phyloP scores from a whole-genome alignment of 2,329 filamentous ascomycete genomes.

The Fusarium camptoceras region DNA sequence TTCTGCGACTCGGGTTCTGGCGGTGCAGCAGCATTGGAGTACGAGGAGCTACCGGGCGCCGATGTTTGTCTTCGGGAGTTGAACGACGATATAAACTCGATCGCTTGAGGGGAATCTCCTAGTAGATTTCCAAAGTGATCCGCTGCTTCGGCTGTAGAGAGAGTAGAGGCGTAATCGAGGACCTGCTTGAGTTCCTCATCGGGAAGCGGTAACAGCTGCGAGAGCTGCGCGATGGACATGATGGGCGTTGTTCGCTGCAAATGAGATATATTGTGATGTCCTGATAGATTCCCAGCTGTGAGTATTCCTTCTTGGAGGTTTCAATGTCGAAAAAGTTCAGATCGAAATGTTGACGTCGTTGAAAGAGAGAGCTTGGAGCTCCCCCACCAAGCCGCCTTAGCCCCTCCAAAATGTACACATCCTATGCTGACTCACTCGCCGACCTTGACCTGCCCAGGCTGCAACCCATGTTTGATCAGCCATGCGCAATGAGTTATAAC shows the following conservation, averaged over 20 bases:
- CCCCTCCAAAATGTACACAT: constrained; percentile 31
- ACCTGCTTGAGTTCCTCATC: constrained; percentile 87
- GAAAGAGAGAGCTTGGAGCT: constrained; percentile 37
- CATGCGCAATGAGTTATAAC: background rate
- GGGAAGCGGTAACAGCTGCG: constrained; percentile 84
- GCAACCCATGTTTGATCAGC: background rate
- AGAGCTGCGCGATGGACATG: constrained; percentile 76
- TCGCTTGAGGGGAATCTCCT: constrained; percentile 81
- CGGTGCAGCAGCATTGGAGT: constrained; percentile 42
- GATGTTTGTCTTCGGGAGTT: constrained; percentile 72
- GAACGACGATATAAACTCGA: constrained; percentile 84
- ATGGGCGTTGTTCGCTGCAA: background rate
- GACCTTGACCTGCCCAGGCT: constrained; percentile 1
- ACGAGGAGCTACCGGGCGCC: constrained; percentile 31
- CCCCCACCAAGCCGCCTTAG: constrained; percentile 30
- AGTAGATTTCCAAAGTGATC: constrained; percentile 90
- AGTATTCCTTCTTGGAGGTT: background rate
- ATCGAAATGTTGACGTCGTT: constrained; percentile 34
- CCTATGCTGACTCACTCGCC: constrained; percentile 40
- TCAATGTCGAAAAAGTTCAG: background rate
- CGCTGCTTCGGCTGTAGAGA: constrained; percentile 81
- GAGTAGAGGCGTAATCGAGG: constrained; percentile 80
- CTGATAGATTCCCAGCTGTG: no score
- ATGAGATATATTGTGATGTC: fast-evolving
- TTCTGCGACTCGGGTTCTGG: constrained; percentile 37